A percentile compares a stretch with the other conserved stretches of the same genome.
These are phyloP conservation scores for Amanita rubescens DNA, from an alignment of 768 basidiomycete genomes.

Conservation along the genomic window DNA sequence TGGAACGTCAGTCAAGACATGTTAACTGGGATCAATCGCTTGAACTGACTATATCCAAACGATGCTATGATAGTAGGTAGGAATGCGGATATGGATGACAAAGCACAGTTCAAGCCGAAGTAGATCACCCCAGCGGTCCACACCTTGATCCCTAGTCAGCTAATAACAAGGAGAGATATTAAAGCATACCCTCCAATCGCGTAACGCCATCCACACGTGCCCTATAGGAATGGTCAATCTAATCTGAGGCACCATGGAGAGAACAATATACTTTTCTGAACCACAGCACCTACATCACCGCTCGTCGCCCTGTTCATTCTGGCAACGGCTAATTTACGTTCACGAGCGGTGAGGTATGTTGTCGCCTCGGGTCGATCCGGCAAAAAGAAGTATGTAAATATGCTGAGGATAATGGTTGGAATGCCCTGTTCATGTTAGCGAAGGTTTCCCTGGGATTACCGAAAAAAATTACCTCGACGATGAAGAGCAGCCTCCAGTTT, in stretches of 20 bases:
- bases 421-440: slow-evolving; percentile 38
- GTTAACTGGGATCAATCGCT: background rate
- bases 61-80: slow-evolving; percentile 75
- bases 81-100: slow-evolving; percentile 79
- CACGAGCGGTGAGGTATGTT: slow-evolving; percentile 41
- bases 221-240: slow-evolving; percentile 26
- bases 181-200: slow-evolving; percentile 61
- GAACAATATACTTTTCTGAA: slow-evolving; percentile 50
- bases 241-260: background rate
- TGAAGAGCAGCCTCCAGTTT: slow-evolving; percentile 61
- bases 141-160: slow-evolving; percentile 27
- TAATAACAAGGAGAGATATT: background rate
- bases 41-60: slow-evolving; percentile 57
- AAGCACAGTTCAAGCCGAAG: slow-evolving; percentile 68
- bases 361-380: slow-evolving; percentile 72
- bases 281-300: slow-evolving; percentile 55
- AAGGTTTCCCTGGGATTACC: background rate
- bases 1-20: slow-evolving; percentile 17
- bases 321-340: slow-evolving; percentile 54
- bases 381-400: slow-evolving; percentile 46
- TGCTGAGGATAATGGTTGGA: slow-evolving; percentile 57
- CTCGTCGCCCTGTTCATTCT: slow-evolving; percentile 61
- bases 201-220: slow-evolving; percentile 55
- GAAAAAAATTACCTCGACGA: slow-evolving; percentile 48
- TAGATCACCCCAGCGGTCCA: slow-evolving; percentile 67